Base-by-base conservation (phyloP, 2,329 filamentous ascomycete species). In the Stachybotrys elegans region DNA sequence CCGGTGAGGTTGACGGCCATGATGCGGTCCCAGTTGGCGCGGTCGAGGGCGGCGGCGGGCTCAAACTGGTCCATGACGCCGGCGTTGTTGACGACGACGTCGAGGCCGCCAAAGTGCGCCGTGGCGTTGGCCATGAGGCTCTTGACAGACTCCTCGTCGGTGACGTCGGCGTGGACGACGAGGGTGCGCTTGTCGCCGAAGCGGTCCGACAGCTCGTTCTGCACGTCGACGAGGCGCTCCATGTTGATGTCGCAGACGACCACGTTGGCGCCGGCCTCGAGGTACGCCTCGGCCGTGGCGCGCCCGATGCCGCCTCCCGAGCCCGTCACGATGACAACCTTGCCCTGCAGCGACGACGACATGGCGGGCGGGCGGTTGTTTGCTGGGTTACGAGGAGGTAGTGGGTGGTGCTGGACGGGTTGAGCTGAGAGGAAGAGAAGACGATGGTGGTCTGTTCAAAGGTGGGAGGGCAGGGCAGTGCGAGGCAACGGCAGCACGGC, bases 1-100 rank as follows among this genome's bases (percentile, higher is more conserved):
- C 75, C 78, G 6, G 74, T 81, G 27, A 81, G 58, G 51, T 83
- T 83, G 47, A 81, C 62, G 12, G 65, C 67, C 27, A 83, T 66
- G 6, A 81, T 71, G 4, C 63, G 63, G 47, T 81, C 69, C 77
- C 76, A 82, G 2, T 69, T 52, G 2, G 58, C 59, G 46, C 65
- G 63, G 17, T 72, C 64, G 41, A 72, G 57, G 7, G 66, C 65
- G 14, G 71, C 78, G 0, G 72, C 73, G 1, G 75, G 70, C 35
- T 76, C 71, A 50, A 81, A 78, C 22, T 60, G 63, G 53, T 82
- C 79, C 64, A 78, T 75, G 44, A 81, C 66, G 19, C 72, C 79
- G 9, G 77, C 77, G 48, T 76, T 78, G 61, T 80, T 80, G 53
- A 81, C 59, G 5, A 83, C 62, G n/a, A 80, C 63, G 57, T 83